Percentiles rank a stretch among this genome's conserved stretches.
Evolutionary conservation across 352 stramenopile genomes (phyloP).

Genomic region (Elongisporangium anandrum): DNA sequence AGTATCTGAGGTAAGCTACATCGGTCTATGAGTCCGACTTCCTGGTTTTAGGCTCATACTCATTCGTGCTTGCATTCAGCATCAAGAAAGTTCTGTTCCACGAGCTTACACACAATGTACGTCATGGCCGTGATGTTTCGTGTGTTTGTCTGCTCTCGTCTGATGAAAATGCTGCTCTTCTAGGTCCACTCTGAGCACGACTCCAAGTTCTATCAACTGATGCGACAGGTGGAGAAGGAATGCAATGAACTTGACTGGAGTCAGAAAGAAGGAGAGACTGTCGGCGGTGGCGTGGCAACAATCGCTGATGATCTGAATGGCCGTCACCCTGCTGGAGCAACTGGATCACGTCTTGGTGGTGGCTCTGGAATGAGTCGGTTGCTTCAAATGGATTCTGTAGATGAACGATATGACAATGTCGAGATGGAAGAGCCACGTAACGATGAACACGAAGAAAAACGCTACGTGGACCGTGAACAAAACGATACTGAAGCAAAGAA

Average conservation of each 20-base stretch:
- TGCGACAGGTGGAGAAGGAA: constrained; percentile 72
- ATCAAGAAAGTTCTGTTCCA: constrained; percentile 94
- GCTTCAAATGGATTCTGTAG: constrained; percentile 4
- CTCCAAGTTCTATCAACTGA: constrained; percentile 78
- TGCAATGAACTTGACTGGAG: constrained; percentile 74
- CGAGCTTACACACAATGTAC: constrained; percentile 93
- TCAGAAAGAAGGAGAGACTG: constrained; percentile 24
- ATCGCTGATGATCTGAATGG: constrained; percentile 9
- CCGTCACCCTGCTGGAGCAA: background rate
- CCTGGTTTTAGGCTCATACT: background rate
- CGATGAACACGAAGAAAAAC: background rate
- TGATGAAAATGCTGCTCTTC: background rate
- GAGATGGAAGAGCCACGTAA: constrained; percentile 12
- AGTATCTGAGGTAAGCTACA: constrained; percentile 58
- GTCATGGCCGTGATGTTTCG: constrained; percentile 1
- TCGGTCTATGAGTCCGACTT: background rate
- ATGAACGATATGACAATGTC: constrained; percentile 3
- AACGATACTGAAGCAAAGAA: background rate
- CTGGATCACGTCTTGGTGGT: constrained; percentile 37
- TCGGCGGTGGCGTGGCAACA: constrained; percentile 23
- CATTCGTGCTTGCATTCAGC: constrained; percentile 20
- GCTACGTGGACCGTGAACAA: background rate
- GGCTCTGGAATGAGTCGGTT: constrained; percentile 26
- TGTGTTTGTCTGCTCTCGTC: background rate
- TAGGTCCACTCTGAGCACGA: constrained; percentile 78